Conservation (phyloP, 2,329 filamentous ascomycete genomes). For the Geosmithia morbida region DNA sequence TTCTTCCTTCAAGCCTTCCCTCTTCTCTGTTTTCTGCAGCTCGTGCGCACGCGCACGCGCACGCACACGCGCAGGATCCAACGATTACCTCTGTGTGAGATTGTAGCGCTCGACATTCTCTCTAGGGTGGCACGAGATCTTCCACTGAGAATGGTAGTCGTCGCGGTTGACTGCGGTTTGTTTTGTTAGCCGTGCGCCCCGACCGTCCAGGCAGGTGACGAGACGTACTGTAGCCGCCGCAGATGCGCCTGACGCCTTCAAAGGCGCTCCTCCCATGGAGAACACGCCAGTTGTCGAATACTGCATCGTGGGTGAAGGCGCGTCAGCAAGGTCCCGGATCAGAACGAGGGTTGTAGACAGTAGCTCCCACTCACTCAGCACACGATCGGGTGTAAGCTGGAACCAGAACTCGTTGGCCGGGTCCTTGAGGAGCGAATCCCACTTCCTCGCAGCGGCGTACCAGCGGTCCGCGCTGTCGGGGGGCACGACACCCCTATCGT, state of each 20-base stretch:
- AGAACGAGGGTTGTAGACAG: neutral
- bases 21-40: too few species aligned
- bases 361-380: conserved; percentile 47
- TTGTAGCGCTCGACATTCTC: neutral
- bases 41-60: too few species aligned
- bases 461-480: conserved; percentile 43
- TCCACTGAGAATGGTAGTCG: conserved; percentile 65
- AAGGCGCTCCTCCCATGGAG: conserved; percentile 78
- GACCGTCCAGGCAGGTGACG: too few species aligned
- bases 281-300: conserved; percentile 95
- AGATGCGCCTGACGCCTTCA: conserved; percentile 72
- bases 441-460: conserved; percentile 70
- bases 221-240: conserved; percentile 74
- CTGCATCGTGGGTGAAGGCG: conserved; percentile 20
- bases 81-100: neutral
- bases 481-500: conserved; percentile 62
- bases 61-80: neutral
- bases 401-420: conserved; percentile 60
- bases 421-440: conserved; percentile 53
- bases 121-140: conserved; percentile 45
- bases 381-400: conserved; percentile 63
- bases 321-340: conserved; percentile 6
- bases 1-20: too few species aligned
- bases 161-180: conserved; percentile 63
- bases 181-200: too few species aligned